Conservation (phyloP, 805 yeast species). For the Brettanomyces sp. region DNA sequence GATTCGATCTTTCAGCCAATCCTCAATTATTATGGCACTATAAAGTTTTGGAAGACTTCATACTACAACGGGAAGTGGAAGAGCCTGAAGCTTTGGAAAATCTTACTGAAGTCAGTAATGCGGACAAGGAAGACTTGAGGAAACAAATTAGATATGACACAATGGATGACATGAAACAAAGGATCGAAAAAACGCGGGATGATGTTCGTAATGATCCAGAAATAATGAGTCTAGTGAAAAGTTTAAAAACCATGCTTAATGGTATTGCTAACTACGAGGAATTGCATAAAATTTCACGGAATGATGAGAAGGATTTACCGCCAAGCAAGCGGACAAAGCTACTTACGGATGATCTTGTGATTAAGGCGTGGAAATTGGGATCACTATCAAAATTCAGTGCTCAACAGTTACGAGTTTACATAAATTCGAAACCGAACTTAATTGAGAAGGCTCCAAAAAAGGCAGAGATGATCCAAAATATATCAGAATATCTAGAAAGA, state of each 20-base stretch:
- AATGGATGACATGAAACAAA: slow-evolving; percentile 14
- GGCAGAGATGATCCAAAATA: slow-evolving; percentile 34
- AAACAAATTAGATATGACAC: slow-evolving; percentile 12
- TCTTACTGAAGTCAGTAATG: not conserved
- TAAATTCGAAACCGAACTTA: slow-evolving; percentile 24
- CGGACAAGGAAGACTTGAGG: slow-evolving; percentile 6
- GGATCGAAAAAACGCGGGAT: slow-evolving; percentile 8
- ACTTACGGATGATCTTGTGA: slow-evolving; percentile 29
- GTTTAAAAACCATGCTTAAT: slow-evolving; percentile 15
- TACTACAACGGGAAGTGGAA: slow-evolving; percentile 45
- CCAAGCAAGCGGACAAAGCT: slow-evolving; percentile 9
- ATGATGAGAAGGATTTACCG: slow-evolving; percentile 5
- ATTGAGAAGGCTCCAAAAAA: slow-evolving; percentile 32
- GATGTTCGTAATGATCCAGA: slow-evolving; percentile 3
- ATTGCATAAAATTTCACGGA: not conserved
- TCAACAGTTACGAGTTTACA: slow-evolving; percentile 33
- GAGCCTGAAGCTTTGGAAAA: not conserved
- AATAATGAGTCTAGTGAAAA: slow-evolving; percentile 5
- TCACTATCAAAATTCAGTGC: slow-evolving; percentile 29
- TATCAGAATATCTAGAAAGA: slow-evolving; percentile 17
- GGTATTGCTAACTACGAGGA: slow-evolving; percentile 14
- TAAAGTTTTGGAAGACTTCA: slow-evolving; percentile 51
- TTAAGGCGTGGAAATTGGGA: slow-evolving; percentile 32
- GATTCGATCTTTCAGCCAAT: slow-evolving; percentile 33
- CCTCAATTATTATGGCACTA: slow-evolving; percentile 64